Percentiles rank a stretch among this genome's conserved stretches.
These are phyloP conservation scores for Calamus simplicifolius DNA, from an alignment of 176 grass and related monocot species.

Conservation along the genomic window DNA sequence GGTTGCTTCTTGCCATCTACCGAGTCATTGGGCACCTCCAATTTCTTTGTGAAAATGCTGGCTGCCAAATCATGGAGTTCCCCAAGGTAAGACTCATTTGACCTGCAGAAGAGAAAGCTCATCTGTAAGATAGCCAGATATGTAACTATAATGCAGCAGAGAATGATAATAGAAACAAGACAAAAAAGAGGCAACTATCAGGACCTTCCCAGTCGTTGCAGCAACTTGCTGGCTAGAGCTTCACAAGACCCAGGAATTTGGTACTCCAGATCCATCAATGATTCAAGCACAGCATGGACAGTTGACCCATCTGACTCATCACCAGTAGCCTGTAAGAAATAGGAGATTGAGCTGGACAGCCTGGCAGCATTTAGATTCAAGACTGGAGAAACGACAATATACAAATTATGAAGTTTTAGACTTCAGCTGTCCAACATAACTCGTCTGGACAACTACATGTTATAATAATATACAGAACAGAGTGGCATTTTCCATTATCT, in stretches of 20 bases:
- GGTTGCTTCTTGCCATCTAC: constrained; percentile 46
- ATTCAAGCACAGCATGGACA: constrained; percentile 49
- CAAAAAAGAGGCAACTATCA: neutral
- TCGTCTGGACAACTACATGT: too few relatives aligned
- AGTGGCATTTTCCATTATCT: too few relatives aligned
- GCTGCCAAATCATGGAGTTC: constrained; percentile 51
- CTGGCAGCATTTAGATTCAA: too few relatives aligned
- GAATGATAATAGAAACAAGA: constrained; percentile 11
- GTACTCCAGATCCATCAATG: constrained; percentile 80
- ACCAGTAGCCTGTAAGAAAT: constrained; percentile 42
- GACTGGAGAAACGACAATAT: too few relatives aligned
- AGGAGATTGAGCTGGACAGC: neutral
- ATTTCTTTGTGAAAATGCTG: constrained; percentile 51
- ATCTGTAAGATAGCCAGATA: neutral
- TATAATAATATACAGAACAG: too few relatives aligned
- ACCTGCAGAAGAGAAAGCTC: constrained; percentile 32
- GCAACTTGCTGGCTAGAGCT: constrained; percentile 49
- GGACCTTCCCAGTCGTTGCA: constrained; percentile 68
- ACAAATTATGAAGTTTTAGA: too few relatives aligned
- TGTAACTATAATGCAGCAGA: neutral
- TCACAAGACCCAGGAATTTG: constrained; percentile 80
- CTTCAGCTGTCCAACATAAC: too few relatives aligned
- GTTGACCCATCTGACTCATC: constrained; percentile 48
- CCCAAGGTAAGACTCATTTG: constrained; percentile 61
- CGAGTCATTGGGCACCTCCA: constrained; percentile 25